Evolutionary conservation across 805 yeast genomes (phyloP), one percentile per base, ranked within the genome.

Genomic region (Wickerhamiella azymoides): DNA sequence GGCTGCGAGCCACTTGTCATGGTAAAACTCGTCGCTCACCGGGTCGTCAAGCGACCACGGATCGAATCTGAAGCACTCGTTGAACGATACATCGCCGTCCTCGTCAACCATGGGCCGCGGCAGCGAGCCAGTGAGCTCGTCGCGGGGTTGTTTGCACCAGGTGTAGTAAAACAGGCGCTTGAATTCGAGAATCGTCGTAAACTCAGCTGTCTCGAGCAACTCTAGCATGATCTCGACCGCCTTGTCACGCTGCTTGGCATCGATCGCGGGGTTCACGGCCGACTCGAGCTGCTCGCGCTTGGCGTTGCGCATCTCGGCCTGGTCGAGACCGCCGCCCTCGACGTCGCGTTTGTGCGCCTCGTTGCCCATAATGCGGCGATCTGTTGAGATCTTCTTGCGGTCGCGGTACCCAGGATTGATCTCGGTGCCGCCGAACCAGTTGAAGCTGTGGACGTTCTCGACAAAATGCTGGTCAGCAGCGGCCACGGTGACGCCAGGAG

Each of bases 1-100:
- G 5, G 79, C 79, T 1, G 55, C 55, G 59, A 71, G 74, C 96
- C 96, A 89, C 7, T 79, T 60, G 54, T 85, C 96, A 54, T 83
- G 88, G 56, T 77, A 84, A 59, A 92, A 92, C 2, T 74, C 74
- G n/a, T 74, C 80, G 49, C 73, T 76, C 40, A 92, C 60, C 0
- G 98, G 99, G 63, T 92, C 99, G 47, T 74, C 79, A 60, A 92
- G 86, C 2, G 76, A 68, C 62, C 84, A 88, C 0, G 98, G 98
- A 60, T 86, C 96, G 50, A 92, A 71, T 47, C 77, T 58, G 24
- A 51, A 79, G 50, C 68, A 59, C 47, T 62, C 52, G 25, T 59
- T 57, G 38, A 63, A 54, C 13, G 46, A 43, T 2, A 56, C 59
- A 7, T 50, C 40, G 1, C 55, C 58, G 1, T 52, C 58, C 26